Base-by-base conservation (phyloP, 331 rosid species). In the Rosa hybrid region DNA sequence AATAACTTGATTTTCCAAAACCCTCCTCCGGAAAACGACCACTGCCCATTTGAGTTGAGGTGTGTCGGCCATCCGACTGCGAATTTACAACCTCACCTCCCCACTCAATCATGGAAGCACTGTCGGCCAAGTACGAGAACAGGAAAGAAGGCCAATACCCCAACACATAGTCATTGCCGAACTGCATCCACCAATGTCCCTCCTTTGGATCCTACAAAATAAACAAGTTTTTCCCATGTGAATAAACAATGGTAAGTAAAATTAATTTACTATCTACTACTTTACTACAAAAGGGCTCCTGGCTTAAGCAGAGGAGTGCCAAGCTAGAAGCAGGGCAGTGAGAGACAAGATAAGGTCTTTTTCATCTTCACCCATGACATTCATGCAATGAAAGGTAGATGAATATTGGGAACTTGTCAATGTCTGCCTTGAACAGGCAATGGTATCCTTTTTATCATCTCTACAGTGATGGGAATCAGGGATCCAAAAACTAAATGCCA, bases 161-260 rank as follows among this genome's bases (percentile, higher is more conserved):
- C 85, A 96, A 80, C 23, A 96, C 99, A 51, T 83, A 84, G 83
- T 83, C 90, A 74, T 89, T 96, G 13, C 99, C 99, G 73, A 96
- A 96, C 74, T 96, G 98, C 99, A 96, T 96, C 99, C 99, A 93
- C 99, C 99, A 93, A 71, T 96, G 99, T 68, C 99, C 98, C 83
- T 96, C 91, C 70, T 84, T 90, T 48, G 98, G 99, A 90, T 96
- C 99, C 99, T 96, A 63, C 80, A 83, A 71, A 27, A 38, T 42
- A 67, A 10, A 65, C 6, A 16, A 62, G 75, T 65, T n/a, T 8
- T 48, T n/a, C 45, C 59, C 68, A 1, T 1, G 3, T 77, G 64
- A 77, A 34, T 46, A 77, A 7, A 60, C n/a, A 18, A 38, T 1
- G 14, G 30, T 14, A 10, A 53, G 20, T 11, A 53, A 17, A 18